Conservation (phyloP, 805 yeast species). For the Kazachstania viticola region DNA sequence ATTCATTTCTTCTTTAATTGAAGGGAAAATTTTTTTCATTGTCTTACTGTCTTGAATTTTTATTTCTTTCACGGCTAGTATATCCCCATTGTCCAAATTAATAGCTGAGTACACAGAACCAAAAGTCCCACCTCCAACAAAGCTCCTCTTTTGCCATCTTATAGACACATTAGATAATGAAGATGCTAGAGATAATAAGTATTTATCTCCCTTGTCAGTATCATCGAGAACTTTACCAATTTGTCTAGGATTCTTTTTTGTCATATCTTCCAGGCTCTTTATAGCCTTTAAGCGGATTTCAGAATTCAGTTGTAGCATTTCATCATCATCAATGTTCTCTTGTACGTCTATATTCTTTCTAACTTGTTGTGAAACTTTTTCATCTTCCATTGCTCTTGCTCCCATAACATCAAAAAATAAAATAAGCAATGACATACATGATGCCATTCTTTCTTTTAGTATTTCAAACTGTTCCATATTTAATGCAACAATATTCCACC, state of each 20-base stretch:
- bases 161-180: slow-evolving; percentile 82
- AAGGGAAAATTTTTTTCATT: slow-evolving; percentile 71
- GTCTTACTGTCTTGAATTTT: slow-evolving; percentile 81
- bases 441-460: slow-evolving; percentile 74
- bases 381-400: slow-evolving; percentile 66
- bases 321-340: slow-evolving; percentile 42
- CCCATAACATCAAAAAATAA: slow-evolving; percentile 98
- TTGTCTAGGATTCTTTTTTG: slow-evolving; percentile 32
- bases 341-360: slow-evolving; percentile 26
- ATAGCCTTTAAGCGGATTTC: slow-evolving; percentile 61
- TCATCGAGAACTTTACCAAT: slow-evolving; percentile 88
- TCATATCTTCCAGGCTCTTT: slow-evolving; percentile 45
- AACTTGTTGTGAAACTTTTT: slow-evolving; percentile 27
- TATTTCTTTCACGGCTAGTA: slow-evolving; percentile 94
- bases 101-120: slow-evolving; percentile 90
- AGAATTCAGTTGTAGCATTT: slow-evolving; percentile 44
- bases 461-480: slow-evolving; percentile 63
- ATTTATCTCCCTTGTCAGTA: slow-evolving; percentile 77
- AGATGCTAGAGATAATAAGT: slow-evolving; percentile 74
- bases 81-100: slow-evolving; percentile 87
- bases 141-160: slow-evolving; percentile 94
- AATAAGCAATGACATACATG: slow-evolving; percentile 85
- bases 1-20: slow-evolving; percentile 92
- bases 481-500: slow-evolving; percentile 74
- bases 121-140: slow-evolving; percentile 91